Evolutionary conservation across 2,329 filamentous ascomycete genomes (phyloP), one percentile per base, ranked within the genome.

Genomic region (Neophaeococcomyces mojaviensis): DNA sequence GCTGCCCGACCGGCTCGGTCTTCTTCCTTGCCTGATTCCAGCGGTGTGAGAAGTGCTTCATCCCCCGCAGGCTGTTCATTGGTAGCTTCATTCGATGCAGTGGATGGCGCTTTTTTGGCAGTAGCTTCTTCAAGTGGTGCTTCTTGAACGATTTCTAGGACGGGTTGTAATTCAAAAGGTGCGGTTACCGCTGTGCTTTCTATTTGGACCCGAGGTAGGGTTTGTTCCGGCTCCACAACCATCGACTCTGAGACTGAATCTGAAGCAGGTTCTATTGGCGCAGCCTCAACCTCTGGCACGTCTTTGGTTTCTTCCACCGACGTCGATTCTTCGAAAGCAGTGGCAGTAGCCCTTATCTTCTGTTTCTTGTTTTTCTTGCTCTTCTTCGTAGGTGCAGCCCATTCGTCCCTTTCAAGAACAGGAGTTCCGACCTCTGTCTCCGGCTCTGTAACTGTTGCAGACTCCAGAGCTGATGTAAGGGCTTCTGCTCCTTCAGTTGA

Each of bases 341-440:
- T 15, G 5, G 9, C 16, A 24, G 7, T 18, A 10, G 9, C 9
- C 24, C 22, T 32, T 22, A 12, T 24, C 22, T 46, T 44, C 32
- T 30, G 44, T 50, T 59, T 59, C 15, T 53, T 56, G 24, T 46
- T 39, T 35, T 61, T 63, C 45, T 46, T 51, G 20, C 28, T 37
- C 26, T 37, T 46, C 31, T 49, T 51, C 12, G 20, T 26, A 32
- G 39, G 46, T 10, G 24, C 19, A 19, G 31, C 31, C 46, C 46
- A 48, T n/a, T 44, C 39, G n/a, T 48, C 46, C 26, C 44, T 32
- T 20, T 28, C 37, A 13, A n/a, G n/a, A n/a, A 28, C 20, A 12
- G 37, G 8, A 2, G 20, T 28, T 10, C 10, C 35, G 18, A 20
- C 20, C 15, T 38, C 43, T 20, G 28, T 18, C 22, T 26, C 20